These are phyloP conservation scores for Ceriops tagal DNA, from an alignment of 345 rosid species.

Conservation along the genomic window DNA sequence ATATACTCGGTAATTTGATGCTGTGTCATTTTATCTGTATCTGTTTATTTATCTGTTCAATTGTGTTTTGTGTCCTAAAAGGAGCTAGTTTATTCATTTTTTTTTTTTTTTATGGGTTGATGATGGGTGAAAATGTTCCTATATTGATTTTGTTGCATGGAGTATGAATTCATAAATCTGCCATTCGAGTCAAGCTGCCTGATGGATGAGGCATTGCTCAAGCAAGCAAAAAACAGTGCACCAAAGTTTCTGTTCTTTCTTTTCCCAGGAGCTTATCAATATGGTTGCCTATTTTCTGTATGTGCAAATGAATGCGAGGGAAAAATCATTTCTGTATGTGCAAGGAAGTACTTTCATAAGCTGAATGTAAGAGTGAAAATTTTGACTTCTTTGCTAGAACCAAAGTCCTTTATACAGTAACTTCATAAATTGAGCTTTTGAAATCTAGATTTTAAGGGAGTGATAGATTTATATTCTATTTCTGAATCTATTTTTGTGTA, in stretches of 20 bases:
- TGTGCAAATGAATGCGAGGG: no score
- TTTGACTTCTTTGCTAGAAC: neutral
- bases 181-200: conserved; percentile 1
- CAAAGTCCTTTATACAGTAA: no score
- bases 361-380: neutral
- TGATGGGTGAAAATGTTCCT: neutral
- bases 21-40: neutral
- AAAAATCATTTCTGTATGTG: no score
- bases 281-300: no score
- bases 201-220: neutral
- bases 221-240: no score
- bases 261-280: no score
- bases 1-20: neutral
- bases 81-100: neutral
- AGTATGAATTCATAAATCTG: conserved; percentile 6
- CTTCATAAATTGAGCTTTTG: no score
- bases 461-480: no score
- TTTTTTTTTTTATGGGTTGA: neutral
- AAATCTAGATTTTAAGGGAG: no score
- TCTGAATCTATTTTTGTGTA: no score
- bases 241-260: no score
- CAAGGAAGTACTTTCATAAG: neutral
- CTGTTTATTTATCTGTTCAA: neutral
- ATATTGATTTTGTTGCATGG: neutral
- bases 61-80: neutral